These are phyloP conservation scores for Fusarium nanum DNA, from an alignment of 2,329 filamentous ascomycete species.

Conservation along the genomic window DNA sequence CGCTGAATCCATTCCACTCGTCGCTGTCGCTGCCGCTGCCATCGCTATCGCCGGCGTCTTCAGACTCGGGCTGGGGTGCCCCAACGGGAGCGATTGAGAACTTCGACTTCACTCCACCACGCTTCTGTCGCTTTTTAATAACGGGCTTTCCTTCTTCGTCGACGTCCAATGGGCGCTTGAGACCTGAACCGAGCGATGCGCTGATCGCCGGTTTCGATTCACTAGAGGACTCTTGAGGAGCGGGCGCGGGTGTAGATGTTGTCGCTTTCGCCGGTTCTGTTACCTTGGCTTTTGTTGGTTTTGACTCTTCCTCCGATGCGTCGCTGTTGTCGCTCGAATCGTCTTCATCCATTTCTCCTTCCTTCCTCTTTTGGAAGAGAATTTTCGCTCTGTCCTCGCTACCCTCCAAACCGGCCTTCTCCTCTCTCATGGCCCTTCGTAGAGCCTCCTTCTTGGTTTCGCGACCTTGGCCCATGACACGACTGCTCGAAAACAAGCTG, in stretches of 20 bases:
- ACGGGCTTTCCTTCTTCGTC: constrained; percentile 84
- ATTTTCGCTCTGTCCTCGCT: constrained; percentile 66
- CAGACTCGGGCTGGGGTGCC: constrained; percentile 49
- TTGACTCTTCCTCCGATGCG: constrained; percentile 11
- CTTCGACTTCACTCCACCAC: constrained; percentile 70
- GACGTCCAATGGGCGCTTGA: constrained; percentile 87
- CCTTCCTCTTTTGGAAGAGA: constrained; percentile 59
- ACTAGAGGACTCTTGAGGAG: constrained; percentile 5
- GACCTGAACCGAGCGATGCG: constrained; percentile 72
- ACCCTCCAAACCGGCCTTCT: constrained; percentile 70
- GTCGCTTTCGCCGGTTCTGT: background rate
- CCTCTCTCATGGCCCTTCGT: constrained; percentile 71
- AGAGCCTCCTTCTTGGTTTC: constrained; percentile 79
- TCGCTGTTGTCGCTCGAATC: constrained; percentile 37
- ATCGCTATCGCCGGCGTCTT: constrained; percentile 20
- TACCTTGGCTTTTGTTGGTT: background rate
- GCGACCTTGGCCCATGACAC: constrained; percentile 76
- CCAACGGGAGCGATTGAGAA: constrained; percentile 58
- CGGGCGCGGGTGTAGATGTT: background rate
- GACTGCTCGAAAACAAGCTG: constrained; percentile 81
- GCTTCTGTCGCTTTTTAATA: constrained; percentile 83
- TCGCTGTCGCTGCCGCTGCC: constrained; percentile 52
- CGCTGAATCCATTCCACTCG: constrained; percentile 73
- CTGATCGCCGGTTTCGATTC: constrained; percentile 8
- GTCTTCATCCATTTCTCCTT: constrained; percentile 46